A percentile compares a stretch with the other conserved stretches of the same genome.
These are phyloP conservation scores for Botrytis squamosa DNA, from an alignment of 2,329 filamentous ascomycete species.

Conservation along the genomic window DNA sequence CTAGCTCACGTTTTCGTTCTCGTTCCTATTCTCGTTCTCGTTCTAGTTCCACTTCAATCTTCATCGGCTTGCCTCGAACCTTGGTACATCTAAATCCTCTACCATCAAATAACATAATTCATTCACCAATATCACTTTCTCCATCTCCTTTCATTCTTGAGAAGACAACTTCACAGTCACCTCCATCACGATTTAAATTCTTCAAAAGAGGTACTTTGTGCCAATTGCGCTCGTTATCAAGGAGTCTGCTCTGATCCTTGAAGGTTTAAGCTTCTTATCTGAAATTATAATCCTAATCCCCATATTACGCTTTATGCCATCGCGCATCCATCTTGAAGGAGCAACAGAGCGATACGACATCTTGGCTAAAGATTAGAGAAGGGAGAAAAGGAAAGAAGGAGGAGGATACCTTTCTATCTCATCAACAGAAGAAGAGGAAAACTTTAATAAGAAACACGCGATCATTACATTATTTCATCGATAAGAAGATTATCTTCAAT, in stretches of 20 bases:
- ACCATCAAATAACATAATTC: not conserved
- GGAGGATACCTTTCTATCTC: not conserved
- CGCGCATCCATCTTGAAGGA: constrained; percentile 1
- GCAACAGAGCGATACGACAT: not conserved
- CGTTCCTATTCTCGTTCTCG: not conserved
- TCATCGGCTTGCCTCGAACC: not conserved
- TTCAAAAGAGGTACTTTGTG: constrained; percentile 49
- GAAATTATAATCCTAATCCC: constrained; percentile 2
- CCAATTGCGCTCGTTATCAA: constrained; percentile 54
- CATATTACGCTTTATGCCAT: constrained; percentile 12
- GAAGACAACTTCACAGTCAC: not conserved
- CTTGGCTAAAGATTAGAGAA: not conserved
- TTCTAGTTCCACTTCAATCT: no score
- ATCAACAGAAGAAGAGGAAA: not conserved
- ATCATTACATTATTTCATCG: not conserved
- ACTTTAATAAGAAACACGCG: not conserved
- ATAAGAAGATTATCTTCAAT: not conserved
- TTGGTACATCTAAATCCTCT: not conserved
- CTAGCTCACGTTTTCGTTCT: not conserved
- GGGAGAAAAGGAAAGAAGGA: not conserved
- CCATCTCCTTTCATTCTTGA: not conserved
- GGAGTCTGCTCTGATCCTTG: constrained; percentile 7
- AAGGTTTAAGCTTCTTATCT: constrained; percentile 25
- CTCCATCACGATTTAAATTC: not conserved
- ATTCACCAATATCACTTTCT: not conserved